Base-by-base conservation (phyloP, 805 yeast genomes). In the Schwanniomyces yamadae region DNA sequence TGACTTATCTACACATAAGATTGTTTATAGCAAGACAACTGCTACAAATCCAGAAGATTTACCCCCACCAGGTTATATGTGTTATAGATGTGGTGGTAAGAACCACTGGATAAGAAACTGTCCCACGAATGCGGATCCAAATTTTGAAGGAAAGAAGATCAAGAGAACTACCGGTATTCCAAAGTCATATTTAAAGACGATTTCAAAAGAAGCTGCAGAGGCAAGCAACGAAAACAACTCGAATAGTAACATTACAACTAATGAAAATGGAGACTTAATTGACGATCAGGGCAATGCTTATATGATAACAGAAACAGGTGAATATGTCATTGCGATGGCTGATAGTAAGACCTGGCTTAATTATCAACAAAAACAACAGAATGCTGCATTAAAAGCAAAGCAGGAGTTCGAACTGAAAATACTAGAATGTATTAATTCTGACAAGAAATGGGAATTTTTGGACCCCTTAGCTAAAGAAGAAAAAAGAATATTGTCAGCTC, bases 141-240 rank as follows among this genome's bases (percentile, higher is more conserved):
- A 80, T 49, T 89, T 89, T 74, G 98, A 91, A 55, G 95, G 95
- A 13, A 87, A 86, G 54, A 74, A 95, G 42, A 84, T 93, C 32
- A 84, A 86, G 50, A 76, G 95, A 49, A 90, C 97, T 0, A 93
- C 98, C 0, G 99, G 99, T 81, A 93, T 93, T 54, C 99, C 99
- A 2, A 84, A 83, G 60, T 83, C 95, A 22, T 88, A 88, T 59
- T 77, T 93, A 59, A 84, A 88, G 48, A 83, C 95, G 0, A 80
- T 93, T 6, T 86, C 85, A 12, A 85, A 85, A 54, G 91, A 91
- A 18, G 74, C 79, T 0, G 54, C 52, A 25, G 84, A 77, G 29
- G 78, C 63, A 36, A 73, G 51, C 23, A 54, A 54, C 3, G 49
- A 49, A 11, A 49, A 52, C 5, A 34, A 37, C 21, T 49, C 54